phyloP scores from a whole-genome alignment of 1,284 basidiomycete genomes.

The Microbotryum saponariae region DNA sequence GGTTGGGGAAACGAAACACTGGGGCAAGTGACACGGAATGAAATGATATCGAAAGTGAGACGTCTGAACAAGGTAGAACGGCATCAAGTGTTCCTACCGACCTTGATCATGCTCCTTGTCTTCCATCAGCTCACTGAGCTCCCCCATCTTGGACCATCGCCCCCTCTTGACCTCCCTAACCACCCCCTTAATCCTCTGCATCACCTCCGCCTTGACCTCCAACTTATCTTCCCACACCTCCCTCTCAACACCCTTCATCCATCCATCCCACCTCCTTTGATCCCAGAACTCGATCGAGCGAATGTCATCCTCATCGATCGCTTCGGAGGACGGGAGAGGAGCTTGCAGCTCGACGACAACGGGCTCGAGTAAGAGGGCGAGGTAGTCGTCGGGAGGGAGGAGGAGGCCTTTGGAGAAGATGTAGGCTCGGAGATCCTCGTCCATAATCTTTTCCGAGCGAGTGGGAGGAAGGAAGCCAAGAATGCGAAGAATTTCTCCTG shows the following conservation, averaged over 20 bases:
- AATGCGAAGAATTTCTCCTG: background rate
- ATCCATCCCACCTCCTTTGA: background rate
- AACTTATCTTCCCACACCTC: constrained; percentile 9
- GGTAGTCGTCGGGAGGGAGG: background rate
- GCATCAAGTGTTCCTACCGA: too few species aligned
- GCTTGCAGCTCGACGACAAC: background rate
- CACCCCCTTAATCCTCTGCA: background rate
- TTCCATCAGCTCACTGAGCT: background rate
- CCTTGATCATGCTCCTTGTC: background rate
- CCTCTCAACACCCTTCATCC: background rate
- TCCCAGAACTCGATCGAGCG: constrained; percentile 19
- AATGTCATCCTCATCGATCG: background rate
- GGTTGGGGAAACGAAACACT: background rate
- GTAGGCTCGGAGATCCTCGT: background rate
- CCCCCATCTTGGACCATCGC: background rate
- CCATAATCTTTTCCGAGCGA: background rate
- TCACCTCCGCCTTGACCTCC: constrained; percentile 4
- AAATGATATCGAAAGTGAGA: too few species aligned
- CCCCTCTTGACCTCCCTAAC: background rate
- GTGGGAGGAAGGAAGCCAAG: background rate
- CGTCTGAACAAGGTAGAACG: background rate
- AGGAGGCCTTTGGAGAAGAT: background rate
- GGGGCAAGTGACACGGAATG: too few species aligned
- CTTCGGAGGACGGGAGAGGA: background rate
- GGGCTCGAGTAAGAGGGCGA: background rate